Percentiles rank a stretch among this genome's conserved stretches.
Conservation (phyloP, 1,284 basidiomycete genomes). For the Apiotrichum domesticum region DNA sequence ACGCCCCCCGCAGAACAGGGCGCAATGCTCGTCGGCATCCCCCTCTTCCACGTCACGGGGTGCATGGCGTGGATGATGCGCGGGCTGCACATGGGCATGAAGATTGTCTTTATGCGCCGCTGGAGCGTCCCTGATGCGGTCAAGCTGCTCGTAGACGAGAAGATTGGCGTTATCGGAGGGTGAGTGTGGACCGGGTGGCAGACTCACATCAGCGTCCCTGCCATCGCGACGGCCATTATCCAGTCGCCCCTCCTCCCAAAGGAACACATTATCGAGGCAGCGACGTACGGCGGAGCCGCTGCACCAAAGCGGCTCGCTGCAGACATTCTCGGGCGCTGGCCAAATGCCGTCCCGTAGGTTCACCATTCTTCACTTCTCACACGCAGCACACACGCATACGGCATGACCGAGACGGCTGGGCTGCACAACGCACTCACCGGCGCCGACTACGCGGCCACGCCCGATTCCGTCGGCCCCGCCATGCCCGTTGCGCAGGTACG, state of each 20-base stretch:
- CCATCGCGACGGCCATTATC: constrained; percentile 33
- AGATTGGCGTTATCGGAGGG: constrained; percentile 37
- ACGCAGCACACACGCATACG: constrained; percentile 34
- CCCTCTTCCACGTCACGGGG: constrained; percentile 44
- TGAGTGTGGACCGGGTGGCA: constrained; percentile 11
- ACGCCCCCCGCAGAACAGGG: constrained; percentile 12
- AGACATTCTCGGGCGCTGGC: constrained; percentile 31
- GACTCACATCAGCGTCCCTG: constrained; percentile 23
- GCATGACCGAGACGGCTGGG: constrained; percentile 41
- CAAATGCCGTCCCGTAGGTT: constrained; percentile 15
- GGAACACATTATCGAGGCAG: constrained; percentile 25
- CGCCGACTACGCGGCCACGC: constrained; percentile 27
- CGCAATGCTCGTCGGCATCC: constrained; percentile 32
- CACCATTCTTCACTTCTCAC: background rate
- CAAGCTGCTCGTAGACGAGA: constrained; percentile 26
- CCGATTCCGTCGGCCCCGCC: constrained; percentile 23
- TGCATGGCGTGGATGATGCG: constrained; percentile 38
- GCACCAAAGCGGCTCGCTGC: constrained; percentile 31
- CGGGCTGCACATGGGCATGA: constrained; percentile 32
- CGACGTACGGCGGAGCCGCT: constrained; percentile 43
- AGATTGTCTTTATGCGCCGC: constrained; percentile 32
- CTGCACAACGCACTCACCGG: constrained; percentile 36
- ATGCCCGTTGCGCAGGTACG: constrained; percentile 31
- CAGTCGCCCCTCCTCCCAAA: constrained; percentile 30
- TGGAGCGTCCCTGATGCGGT: constrained; percentile 36